phyloP scores from a whole-genome alignment of 2,329 filamentous ascomycete species.

The Cladosporium cucumerinum region DNA sequence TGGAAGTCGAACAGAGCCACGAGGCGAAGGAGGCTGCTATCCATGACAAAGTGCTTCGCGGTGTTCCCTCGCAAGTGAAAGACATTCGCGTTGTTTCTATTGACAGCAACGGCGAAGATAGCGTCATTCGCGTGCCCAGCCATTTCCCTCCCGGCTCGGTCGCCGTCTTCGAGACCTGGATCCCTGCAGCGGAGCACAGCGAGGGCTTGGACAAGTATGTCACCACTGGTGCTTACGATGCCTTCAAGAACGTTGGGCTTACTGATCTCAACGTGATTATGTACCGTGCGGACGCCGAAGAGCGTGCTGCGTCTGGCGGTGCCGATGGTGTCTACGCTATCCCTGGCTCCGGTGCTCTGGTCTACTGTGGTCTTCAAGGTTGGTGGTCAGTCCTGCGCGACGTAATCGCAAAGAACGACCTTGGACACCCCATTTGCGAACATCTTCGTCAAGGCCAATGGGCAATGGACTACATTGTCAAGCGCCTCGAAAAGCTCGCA shows the following conservation, averaged over 20 bases:
- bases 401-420: conserved; percentile 82
- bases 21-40: conserved; percentile 64
- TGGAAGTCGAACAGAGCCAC: conserved; percentile 78
- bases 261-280: conserved; percentile 87
- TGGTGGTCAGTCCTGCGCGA: conserved; percentile 92
- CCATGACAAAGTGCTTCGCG: conserved; percentile 69
- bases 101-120: conserved; percentile 68
- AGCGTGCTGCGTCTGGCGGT: conserved; percentile 72
- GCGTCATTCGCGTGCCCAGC: conserved; percentile 74
- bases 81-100: conserved; percentile 71
- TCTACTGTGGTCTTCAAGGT: conserved; percentile 95
- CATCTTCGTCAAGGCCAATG: conserved; percentile 89
- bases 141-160: conserved; percentile 92
- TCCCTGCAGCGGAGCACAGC: conserved; percentile 80
- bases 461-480: conserved; percentile 84
- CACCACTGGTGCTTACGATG: conserved; percentile 73
- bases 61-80: conserved; percentile 78
- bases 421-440: conserved; percentile 89
- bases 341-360: conserved; percentile 76
- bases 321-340: conserved; percentile 86
- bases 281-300: conserved; percentile 89
- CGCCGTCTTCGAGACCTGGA: conserved; percentile 93
- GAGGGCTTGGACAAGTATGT: conserved; percentile 82
- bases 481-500: conserved; percentile 67
- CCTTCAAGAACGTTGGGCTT: conserved; percentile 71